Evolutionary conservation across 2,329 filamentous ascomycete genomes (phyloP).

Genomic region (Dactylonectria estremocensis): DNA sequence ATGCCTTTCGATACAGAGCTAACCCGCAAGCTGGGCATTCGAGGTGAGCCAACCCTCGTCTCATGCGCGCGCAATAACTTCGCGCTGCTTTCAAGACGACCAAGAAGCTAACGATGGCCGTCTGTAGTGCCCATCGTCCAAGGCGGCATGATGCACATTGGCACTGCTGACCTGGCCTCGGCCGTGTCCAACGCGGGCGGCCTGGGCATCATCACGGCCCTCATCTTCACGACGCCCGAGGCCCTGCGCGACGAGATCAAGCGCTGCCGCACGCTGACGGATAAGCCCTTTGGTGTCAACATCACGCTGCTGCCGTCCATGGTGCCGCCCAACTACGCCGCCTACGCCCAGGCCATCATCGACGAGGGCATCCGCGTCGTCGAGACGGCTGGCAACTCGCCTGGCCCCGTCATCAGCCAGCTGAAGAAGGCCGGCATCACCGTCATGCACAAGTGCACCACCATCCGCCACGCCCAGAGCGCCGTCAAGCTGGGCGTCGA

Average conservation of each 20-base stretch:
- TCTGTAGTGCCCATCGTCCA: conserved; percentile 83
- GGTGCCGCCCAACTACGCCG: conserved; percentile 91
- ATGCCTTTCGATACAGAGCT: conserved; percentile 74
- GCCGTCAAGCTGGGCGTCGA: conserved; percentile 96
- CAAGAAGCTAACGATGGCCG: not conserved
- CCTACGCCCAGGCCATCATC: conserved; percentile 92
- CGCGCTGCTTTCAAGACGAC: not conserved
- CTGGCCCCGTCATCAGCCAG: conserved; percentile 90
- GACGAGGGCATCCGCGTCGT: conserved; percentile 94
- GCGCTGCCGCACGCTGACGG: conserved; percentile 84
- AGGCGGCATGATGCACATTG: conserved; percentile 90
- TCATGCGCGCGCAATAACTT: not conserved
- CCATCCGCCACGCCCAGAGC: conserved; percentile 91
- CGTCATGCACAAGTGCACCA: conserved; percentile 97
- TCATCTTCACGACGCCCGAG: conserved; percentile 94
- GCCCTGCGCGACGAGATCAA: conserved; percentile 95
- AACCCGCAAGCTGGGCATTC: conserved; percentile 71
- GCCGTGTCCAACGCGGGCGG: conserved; percentile 88
- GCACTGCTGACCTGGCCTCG: conserved; percentile 83
- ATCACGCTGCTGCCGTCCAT: conserved; percentile 93
- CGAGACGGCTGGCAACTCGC: conserved; percentile 91
- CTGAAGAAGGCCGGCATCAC: conserved; percentile 85
- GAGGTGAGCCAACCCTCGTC: conserved; percentile 52
- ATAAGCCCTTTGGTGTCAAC: conserved; percentile 91
- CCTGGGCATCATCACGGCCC: conserved; percentile 85